Evolutionary conservation across 2,329 filamentous ascomycete genomes (phyloP), one percentile per base, ranked within the genome.

Genomic region (Colletotrichum zoysiae): DNA sequence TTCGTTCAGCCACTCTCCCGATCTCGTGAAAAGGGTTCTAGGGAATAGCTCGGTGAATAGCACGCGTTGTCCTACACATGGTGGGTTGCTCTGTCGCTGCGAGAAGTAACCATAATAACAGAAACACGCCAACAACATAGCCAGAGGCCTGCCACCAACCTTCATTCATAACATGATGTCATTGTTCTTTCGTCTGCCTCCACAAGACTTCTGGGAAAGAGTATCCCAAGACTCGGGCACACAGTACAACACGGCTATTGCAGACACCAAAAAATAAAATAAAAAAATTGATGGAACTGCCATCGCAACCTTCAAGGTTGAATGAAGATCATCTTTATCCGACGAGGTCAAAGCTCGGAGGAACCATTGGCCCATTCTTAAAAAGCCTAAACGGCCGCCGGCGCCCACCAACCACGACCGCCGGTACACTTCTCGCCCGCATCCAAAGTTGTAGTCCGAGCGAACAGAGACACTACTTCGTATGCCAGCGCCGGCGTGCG

Each of bases 301-400:
- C 46, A 38, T 53, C 44, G 46, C 46, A 63, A 38, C 33, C 46
- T 63, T 23, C 63, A n/a, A 30, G 18, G 14, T 38, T 35, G 20
- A 30, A 42, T 5, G n/a, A 11, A 44, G 5, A 14, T 11, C 48
- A 20, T 33, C 16, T 16, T 23, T 0, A 38, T 55, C 62, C 26
- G 62, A 66, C 35, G 44, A 44, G 40, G 50, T 61, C 7, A 35
- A 67, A 61, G 68, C 46, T 71, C 57, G 57, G 68, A 59, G 42
- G 57, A 63, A 71, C 57, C 46, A 53, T 53, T 68, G 44, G 65
- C 26, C 30, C 44, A 48, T 53, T n/a, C 23, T 42, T 20, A 55
- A 63, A 68, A 68, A 53, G 35, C 51, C 35, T 40, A 63, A 53
- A 68, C 2, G 38, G 14, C 64, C 58, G 58, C 51, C 44, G 44